A percentile compares a stretch with the other conserved stretches of the same genome.
Conservation (phyloP, 352 stramenopile species). For the Phytophthora brassicae region DNA sequence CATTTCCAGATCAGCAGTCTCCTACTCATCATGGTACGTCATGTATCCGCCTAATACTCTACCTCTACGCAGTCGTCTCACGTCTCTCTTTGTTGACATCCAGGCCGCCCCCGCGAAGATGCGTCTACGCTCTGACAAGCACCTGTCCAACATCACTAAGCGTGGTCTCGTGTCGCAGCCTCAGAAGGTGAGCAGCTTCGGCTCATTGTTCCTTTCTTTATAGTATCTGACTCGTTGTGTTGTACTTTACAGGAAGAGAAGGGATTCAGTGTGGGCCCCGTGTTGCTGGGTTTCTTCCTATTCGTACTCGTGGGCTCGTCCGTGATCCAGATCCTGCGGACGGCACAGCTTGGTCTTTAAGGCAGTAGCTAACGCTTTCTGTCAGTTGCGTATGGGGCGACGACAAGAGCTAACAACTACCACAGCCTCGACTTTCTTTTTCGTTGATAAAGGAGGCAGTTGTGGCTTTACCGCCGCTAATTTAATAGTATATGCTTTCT, state of each 20-base stretch:
- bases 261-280: slow-evolving; percentile 72
- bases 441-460: neutral
- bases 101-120: slow-evolving; percentile 77
- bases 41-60: no score
- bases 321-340: slow-evolving; percentile 84
- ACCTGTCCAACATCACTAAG: slow-evolving; percentile 89
- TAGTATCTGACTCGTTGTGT: neutral
- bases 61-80: no score
- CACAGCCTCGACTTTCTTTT: no score
- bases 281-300: slow-evolving; percentile 85
- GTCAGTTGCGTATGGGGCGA: slow-evolving; percentile 7
- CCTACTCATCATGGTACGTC: slow-evolving; percentile 13
- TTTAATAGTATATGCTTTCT: slow-evolving; percentile 33
- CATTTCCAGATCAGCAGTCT: slow-evolving; percentile 30
- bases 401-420: slow-evolving; percentile 1
- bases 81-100: neutral
- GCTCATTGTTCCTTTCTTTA: neutral
- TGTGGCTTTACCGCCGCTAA: slow-evolving; percentile 21
- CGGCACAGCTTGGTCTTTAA: slow-evolving; percentile 75
- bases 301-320: slow-evolving; percentile 88
- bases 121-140: slow-evolving; percentile 85
- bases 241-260: slow-evolving; percentile 51
- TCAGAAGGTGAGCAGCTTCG: slow-evolving; percentile 53
- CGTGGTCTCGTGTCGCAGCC: slow-evolving; percentile 75
- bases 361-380: neutral